Base-by-base conservation (phyloP, 202 grass and related monocot species). In the Dendrocalamus latiflorus region DNA sequence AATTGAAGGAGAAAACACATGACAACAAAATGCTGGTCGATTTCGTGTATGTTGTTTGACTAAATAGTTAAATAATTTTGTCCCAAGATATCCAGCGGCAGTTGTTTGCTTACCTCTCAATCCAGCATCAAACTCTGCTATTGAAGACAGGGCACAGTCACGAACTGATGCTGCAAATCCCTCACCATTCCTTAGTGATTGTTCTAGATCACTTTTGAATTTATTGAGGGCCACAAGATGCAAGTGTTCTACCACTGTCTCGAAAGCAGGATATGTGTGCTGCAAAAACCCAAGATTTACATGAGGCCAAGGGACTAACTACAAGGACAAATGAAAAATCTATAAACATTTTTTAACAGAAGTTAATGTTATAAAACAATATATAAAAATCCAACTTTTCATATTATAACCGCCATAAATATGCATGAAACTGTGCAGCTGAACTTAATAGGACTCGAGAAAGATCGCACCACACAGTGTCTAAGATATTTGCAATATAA, bases 41-140 rank as follows among this genome's bases (percentile, higher is more conserved):
- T 18, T 21, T 65, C 34, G 16, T 17, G 70, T 61, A 80, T 50
- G 11, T 66, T 68, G 8, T 71, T 77, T 38, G 24, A 72, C 20
- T 78, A 61, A 33, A 72, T 77, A 28, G 24, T 7, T 25, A 71
- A 20, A 57, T 28, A 44, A 34, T 77, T 77, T 65, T 1, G 33
- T 65, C 39, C 68, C 36, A 37, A 58, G 9, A 79, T 30, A 70
- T 61, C 9, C 15, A 48, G 54, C 24, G 64, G 37, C 16, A 16
- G 26, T 76, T 28, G 30, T 70, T 54, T 60, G 33, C 49, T 64
- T 91, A 96, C 91, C 94, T 94, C 76, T 86, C 47, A 84, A n/a
- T n/a, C n/a, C n/a, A n/a, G n/a, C n/a, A n/a, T n/a, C n/a, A n/a
- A n/a, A n/a, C n/a, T n/a, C n/a, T n/a, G n/a, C n/a, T n/a, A n/a